Evolutionary conservation across 441 rosid species (phyloP).

Genomic region (Adansonia grandidieri): DNA sequence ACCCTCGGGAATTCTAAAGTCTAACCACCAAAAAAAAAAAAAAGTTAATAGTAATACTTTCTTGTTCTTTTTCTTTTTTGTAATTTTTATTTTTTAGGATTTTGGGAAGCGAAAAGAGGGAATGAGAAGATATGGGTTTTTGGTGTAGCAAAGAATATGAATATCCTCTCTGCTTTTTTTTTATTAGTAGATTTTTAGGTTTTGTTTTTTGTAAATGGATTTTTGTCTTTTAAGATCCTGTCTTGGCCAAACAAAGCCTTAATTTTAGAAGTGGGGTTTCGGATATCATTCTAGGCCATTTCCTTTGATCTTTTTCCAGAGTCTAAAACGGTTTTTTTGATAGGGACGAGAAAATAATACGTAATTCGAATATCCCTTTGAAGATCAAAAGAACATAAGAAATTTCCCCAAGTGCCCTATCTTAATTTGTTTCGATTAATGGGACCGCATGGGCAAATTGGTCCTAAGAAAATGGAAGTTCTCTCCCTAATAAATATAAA

Average conservation of each 20-base stretch:
- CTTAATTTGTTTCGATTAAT: neutral
- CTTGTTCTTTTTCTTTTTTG: neutral
- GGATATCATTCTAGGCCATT: slow-evolving; percentile 13
- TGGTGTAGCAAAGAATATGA: slow-evolving; percentile 37
- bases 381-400: neutral
- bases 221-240: slow-evolving; percentile 54
- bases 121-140: slow-evolving; percentile 41
- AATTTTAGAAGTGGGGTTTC: slow-evolving; percentile 24
- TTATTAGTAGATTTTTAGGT: slow-evolving; percentile 29
- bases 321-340: neutral
- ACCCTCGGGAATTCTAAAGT: slow-evolving; percentile 82
- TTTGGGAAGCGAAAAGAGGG: slow-evolving; percentile 29
- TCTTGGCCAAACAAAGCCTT: slow-evolving; percentile 36
- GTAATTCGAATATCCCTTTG: slow-evolving; percentile 34
- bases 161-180: slow-evolving; percentile 41
- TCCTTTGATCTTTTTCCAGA: slow-evolving; percentile 1
- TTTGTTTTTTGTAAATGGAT: slow-evolving; percentile 52
- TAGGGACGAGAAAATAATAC: neutral
- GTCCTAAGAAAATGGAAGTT: neutral
- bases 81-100: neutral
- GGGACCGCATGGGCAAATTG: slow-evolving; percentile 3
- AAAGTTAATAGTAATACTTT: neutral
- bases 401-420: neutral
- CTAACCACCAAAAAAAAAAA: neutral
- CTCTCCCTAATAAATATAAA: neutral